phyloP scores from a whole-genome alignment of 148 eudicot species.

The Arbutus unedo region DNA sequence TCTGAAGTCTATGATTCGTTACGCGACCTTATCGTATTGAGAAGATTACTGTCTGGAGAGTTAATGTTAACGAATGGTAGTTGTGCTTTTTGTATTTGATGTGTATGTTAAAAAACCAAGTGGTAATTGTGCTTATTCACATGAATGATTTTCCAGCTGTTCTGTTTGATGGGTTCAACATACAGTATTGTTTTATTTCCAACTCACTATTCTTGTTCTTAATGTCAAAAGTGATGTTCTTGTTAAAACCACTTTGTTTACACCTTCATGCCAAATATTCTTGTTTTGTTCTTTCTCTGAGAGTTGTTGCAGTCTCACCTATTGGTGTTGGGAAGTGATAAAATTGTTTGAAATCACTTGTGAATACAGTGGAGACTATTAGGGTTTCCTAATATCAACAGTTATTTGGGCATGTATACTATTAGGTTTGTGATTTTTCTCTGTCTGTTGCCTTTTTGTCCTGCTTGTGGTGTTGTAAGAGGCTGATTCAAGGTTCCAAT shows the following conservation, averaged over 20 bases:
- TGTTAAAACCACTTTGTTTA: not conserved
- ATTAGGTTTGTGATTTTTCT: not conserved
- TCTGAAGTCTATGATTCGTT: constrained; percentile 17
- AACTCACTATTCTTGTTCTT: not conserved
- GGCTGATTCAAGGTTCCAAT: not conserved
- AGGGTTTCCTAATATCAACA: not conserved
- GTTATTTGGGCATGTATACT: not conserved
- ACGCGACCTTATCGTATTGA: constrained; percentile 2
- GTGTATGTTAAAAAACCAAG: constrained; percentile 16
- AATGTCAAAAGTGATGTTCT: not conserved
- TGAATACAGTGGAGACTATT: not conserved
- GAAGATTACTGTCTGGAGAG: constrained; percentile 19
- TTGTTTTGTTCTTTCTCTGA: not conserved
- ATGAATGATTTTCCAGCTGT: not conserved
- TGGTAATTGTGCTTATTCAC: constrained; percentile 2
- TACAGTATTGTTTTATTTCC: not conserved
- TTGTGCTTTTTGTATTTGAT: constrained; percentile 26
- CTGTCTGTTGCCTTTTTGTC: not conserved
- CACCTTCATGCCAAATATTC: not conserved
- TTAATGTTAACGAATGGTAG: constrained; percentile 12
- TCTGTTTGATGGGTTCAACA: not conserved
- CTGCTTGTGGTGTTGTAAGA: constrained; percentile 5
- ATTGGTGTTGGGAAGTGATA: not conserved
- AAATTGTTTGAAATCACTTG: not conserved
- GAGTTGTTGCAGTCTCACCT: not conserved